These are phyloP conservation scores for Sporobolomyces phaffii DNA, from an alignment of 768 basidiomycete species.

Conservation along the genomic window DNA sequence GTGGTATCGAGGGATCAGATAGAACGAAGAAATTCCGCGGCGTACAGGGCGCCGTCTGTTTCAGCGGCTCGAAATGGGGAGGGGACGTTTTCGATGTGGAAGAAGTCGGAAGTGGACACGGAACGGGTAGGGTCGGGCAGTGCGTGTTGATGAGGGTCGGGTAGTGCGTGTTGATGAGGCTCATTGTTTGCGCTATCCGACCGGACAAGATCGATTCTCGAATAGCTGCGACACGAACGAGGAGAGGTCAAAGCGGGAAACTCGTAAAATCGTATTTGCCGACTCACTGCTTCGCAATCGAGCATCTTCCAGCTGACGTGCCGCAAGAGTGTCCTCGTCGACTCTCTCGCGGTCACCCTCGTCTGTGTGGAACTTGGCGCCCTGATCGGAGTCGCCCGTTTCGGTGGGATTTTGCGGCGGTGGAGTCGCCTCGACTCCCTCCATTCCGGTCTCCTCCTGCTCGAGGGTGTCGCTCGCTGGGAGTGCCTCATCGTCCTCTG, in stretches of 20 bases:
- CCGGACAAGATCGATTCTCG: constrained; percentile 65
- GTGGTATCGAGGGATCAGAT: not conserved
- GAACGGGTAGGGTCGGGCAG: constrained; percentile 67
- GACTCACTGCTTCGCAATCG: constrained; percentile 16
- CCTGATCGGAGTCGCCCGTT: constrained; percentile 7
- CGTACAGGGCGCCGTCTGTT: not conserved
- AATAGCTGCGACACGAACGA: constrained; percentile 55
- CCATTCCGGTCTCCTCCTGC: constrained; percentile 17
- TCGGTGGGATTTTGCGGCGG: not conserved
- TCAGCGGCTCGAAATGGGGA: not conserved
- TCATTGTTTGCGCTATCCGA: constrained; percentile 64
- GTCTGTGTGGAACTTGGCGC: not conserved
- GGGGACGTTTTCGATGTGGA: not conserved
- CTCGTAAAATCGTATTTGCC: not conserved
- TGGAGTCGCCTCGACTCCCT: constrained; percentile 33
- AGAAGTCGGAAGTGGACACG: constrained; percentile 6
- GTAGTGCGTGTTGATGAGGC: constrained; percentile 64
- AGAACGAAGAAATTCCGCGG: constrained; percentile 27
- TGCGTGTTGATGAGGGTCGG: constrained; percentile 60
- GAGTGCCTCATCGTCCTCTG: not conserved
- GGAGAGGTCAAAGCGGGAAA: not conserved
- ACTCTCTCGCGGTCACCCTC: not conserved
- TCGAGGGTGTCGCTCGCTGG: not conserved
- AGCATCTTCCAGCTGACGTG: not conserved
- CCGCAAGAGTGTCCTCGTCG: not conserved